Conservation (phyloP, 192 early-diverging fungal genomes). For the Coemansia sp. region DNA sequence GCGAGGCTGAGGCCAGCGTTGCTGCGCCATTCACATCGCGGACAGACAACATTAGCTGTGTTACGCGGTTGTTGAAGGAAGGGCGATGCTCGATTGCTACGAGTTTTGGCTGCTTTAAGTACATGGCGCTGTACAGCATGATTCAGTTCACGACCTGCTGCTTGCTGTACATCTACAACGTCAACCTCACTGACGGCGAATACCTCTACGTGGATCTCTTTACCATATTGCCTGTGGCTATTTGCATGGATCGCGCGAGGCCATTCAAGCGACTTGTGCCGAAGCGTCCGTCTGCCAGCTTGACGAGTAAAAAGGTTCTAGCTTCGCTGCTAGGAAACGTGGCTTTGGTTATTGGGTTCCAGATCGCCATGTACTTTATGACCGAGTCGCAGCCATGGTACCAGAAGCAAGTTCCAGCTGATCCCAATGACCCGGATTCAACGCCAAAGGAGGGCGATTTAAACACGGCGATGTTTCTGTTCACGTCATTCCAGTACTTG, state of each 20-base stretch:
- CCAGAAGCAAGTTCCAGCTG: constrained; percentile 30
- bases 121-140: constrained; percentile 95
- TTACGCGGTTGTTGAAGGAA: constrained; percentile 82
- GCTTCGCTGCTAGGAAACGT: constrained; percentile 86
- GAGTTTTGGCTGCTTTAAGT: constrained; percentile 97
- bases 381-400: constrained; percentile 82
- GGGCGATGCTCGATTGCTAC: constrained; percentile 97
- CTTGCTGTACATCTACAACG: constrained; percentile 81
- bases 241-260: constrained; percentile 82
- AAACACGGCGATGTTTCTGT: constrained; percentile 83
- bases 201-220: constrained; percentile 92
- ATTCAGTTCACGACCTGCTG: constrained; percentile 97
- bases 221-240: constrained; percentile 81
- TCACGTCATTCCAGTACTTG: constrained; percentile 92
- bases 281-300: constrained; percentile 84
- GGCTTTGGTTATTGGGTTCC: constrained; percentile 77
- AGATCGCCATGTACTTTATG: constrained; percentile 70
- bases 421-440: constrained; percentile 59
- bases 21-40: constrained; percentile 96
- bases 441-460: constrained; percentile 66
- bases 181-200: constrained; percentile 90
- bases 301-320: constrained; percentile 85
- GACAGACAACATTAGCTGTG: constrained; percentile 82
- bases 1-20: constrained; percentile 96
- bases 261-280: constrained; percentile 68